Evolutionary conservation across 805 yeast genomes (phyloP).

Genomic region (Ogataea zsoltii): DNA sequence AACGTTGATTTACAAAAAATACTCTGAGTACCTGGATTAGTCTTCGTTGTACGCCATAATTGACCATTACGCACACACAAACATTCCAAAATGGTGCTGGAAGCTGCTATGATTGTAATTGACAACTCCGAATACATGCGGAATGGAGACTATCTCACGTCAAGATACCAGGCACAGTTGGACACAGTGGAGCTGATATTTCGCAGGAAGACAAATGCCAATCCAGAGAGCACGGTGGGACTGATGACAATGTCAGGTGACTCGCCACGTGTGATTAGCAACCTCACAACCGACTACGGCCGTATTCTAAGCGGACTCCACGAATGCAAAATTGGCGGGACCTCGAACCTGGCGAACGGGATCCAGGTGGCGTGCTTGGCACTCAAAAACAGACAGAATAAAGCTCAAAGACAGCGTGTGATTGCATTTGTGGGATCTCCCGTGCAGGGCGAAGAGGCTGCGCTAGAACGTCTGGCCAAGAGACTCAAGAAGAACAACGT

Average conservation of each 20-base stretch:
- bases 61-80: not conserved
- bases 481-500: slow-evolving; percentile 90
- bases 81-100: slow-evolving; percentile 70
- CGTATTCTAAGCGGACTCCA: slow-evolving; percentile 82
- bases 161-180: slow-evolving; percentile 88
- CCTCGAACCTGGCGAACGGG: slow-evolving; percentile 70
- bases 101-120: slow-evolving; percentile 92
- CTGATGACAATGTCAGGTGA: slow-evolving; percentile 84
- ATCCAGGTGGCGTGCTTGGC: slow-evolving; percentile 94
- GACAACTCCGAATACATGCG: slow-evolving; percentile 96
- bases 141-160: slow-evolving; percentile 89
- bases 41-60: no score
- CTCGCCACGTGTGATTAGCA: slow-evolving; percentile 84
- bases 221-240: slow-evolving; percentile 95
- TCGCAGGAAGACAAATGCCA: slow-evolving; percentile 79
- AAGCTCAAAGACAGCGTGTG: slow-evolving; percentile 86
- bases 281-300: slow-evolving; percentile 85
- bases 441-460: slow-evolving; percentile 63
- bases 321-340: slow-evolving; percentile 71
- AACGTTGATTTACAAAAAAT: slow-evolving; percentile 2
- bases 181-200: slow-evolving; percentile 88
- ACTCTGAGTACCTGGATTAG: not conserved
- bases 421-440: slow-evolving; percentile 91
- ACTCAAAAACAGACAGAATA: slow-evolving; percentile 93
- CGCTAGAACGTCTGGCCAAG: slow-evolving; percentile 81